Evolutionary conservation across 225 moss, liverwort and hornwort species (phyloP), one percentile per base, ranked within the genome.

Genomic region (Straminergon stramineum): DNA sequence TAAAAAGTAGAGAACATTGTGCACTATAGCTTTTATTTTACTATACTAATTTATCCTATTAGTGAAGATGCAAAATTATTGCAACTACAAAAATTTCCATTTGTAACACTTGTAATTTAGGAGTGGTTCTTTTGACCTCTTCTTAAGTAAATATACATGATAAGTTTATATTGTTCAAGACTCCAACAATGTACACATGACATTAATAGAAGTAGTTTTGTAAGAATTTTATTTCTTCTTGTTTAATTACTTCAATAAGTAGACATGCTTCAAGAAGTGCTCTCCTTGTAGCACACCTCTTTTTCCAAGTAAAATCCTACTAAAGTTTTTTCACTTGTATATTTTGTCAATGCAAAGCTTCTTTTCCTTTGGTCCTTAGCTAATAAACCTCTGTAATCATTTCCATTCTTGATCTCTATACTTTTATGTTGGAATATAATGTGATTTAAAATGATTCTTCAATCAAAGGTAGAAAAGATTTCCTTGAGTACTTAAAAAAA

Each of bases 161-260:
- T 5, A 21, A 51, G 5, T 31, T 52, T 28, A 45, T 30, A 9
- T 8, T 71, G 15, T 71, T 71, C 4, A 48, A 75, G 30, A 27
- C 28, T 11, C 18, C 7, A 75, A 31, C 2, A 4, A 43, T 28
- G 48, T 45, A 4, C 2, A 18, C 5, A 48, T 48, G 10, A 75
- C 17, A 7, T 31, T 2, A 0, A 0, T 7, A 75, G 16, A 1
- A 75, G 7, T 30, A 11, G 3, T 30, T 19, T 2, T 75, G 4
- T 8, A 48, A 4, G 37, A 48, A 10, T 30, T 17, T 75, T 10
- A 48, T 30, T 75, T 75, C 0, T 48, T 18, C 10, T 75, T 48
- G 10, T 30, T n/a, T n/a, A n/a, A n/a, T n/a, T n/a, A n/a, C n/a
- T n/a, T 48, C 6, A 17, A 70, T 22, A 43, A 28, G 11, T 0